Percentiles rank a stretch among this genome's conserved stretches.
These are phyloP conservation scores for Xylariaceae sp. DNA, from an alignment of 2,329 filamentous ascomycete species.

Conservation along the genomic window DNA sequence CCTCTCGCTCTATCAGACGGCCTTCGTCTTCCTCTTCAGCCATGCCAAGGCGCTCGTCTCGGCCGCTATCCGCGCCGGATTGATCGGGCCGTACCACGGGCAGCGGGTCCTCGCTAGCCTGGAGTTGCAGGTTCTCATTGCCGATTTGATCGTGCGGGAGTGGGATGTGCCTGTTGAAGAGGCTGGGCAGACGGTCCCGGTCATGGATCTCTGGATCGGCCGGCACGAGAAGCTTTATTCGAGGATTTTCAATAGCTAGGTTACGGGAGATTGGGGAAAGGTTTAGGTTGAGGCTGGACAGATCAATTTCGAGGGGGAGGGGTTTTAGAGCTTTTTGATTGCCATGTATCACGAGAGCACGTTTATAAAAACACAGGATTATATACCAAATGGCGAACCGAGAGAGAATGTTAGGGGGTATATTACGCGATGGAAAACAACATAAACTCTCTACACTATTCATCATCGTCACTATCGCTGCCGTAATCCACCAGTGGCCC, in stretches of 20 bases:
- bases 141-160: constrained; percentile 52
- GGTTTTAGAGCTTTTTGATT: too few relatives aligned
- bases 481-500: constrained; percentile 84
- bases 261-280: neutral
- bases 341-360: too few relatives aligned
- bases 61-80: constrained; percentile 68
- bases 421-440: neutral
- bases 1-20: constrained; percentile 55
- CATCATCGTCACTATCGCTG: constrained; percentile 71
- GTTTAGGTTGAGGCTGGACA: neutral
- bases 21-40: constrained; percentile 69
- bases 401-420: constrained; percentile 7
- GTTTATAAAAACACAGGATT: too few relatives aligned
- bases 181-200: constrained; percentile 68
- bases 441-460: constrained; percentile 7
- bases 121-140: constrained; percentile 53
- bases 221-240: constrained; percentile 79
- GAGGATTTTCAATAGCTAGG: constrained; percentile 75
- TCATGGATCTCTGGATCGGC: constrained; percentile 78
- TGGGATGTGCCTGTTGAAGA: constrained; percentile 55
- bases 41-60: constrained; percentile 72
- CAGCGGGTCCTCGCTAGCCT: constrained; percentile 63
- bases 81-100: constrained; percentile 76
- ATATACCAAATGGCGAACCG: neutral
- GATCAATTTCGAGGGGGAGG: neutral